Base-by-base conservation (phyloP, 148 eudicot species). In the Rhododendron ovatum region DNA sequence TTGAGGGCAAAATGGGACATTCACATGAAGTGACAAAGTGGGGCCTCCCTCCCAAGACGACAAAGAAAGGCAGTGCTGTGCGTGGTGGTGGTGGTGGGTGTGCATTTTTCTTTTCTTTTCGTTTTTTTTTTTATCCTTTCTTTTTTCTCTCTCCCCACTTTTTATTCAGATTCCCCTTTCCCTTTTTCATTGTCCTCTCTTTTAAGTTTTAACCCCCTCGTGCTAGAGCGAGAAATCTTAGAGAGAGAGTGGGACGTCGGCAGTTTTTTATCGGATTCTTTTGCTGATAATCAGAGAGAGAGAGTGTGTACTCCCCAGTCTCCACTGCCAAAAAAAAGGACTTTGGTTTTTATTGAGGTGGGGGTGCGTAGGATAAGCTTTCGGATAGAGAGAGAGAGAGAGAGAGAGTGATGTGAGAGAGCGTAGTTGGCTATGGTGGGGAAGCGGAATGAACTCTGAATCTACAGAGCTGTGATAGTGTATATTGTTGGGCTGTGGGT, bases 251-350 rank as follows among this genome's bases (percentile, higher is more conserved):
- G 17, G 13, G 78, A 48, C 75, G 26, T 47, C 57, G 63, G 85
- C 82, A 85, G 41, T 65, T 82, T 83, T 83, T 71, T 78, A 67
- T 85, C 85, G 90, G 88, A 86, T n/a, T 88, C 82, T 86, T 37
- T 76, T 18, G 51, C 81, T 6, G 50, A 50, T 53, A 81, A 65
- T 61, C 74, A 55, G 51, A 80, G 81, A 77, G 86, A 85, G 83
- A 81, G 84, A 81, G n/a, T n/a, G n/a, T 22, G 12, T 0, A 2
- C 4, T 17, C 13, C 18, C 50, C 9, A 2, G 9, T 47, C 6
- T 55, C 71, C 84, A 86, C 77, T 83, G 15, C 61, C 78, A 7
- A 48, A 45, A 47, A 51, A 81, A 26, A 37, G 86, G 14, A n/a
- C 75, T 84, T 78, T 24, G 78, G 37, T 47, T 78, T 82, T 75